Evolutionary conservation across 345 rosid genomes (phyloP).

Genomic region (Citrus unshiu): DNA sequence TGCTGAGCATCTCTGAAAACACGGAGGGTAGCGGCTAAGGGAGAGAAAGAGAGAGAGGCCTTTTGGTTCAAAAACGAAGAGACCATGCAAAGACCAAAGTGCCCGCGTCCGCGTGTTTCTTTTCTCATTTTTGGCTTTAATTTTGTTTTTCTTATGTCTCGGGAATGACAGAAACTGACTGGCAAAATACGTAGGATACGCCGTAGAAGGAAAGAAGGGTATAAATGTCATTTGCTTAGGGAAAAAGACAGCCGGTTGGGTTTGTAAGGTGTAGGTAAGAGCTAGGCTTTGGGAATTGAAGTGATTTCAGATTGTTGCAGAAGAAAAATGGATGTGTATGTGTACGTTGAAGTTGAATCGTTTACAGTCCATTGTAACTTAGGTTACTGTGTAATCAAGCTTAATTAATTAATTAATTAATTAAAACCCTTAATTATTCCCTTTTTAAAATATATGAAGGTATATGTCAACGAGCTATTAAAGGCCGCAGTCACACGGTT

Average conservation of each 20-base stretch:
- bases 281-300: constrained; percentile 59
- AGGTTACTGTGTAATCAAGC: background rate
- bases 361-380: background rate
- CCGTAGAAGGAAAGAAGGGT: constrained; percentile 37
- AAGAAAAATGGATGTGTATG: background rate
- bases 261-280: constrained; percentile 35
- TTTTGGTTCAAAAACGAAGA: constrained; percentile 8
- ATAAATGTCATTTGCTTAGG: constrained; percentile 1
- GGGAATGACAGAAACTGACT: constrained; percentile 48
- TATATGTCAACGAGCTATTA: constrained; percentile 17
- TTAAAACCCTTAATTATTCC: no score
- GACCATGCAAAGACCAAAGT: constrained; percentile 14
- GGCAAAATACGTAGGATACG: constrained; percentile 18
- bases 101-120: background rate
- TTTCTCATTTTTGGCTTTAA: background rate
- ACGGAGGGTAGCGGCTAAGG: constrained; percentile 68
- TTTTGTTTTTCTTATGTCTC: constrained; percentile 22
- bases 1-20: constrained; percentile 86
- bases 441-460: background rate
- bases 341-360: constrained; percentile 21
- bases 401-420: no score
- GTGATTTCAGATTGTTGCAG: constrained; percentile 14
- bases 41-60: background rate
- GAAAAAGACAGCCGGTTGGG: constrained; percentile 38
- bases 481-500: constrained; percentile 29